Percentiles rank a stretch among this genome's conserved stretches.
These are phyloP conservation scores for Leishmania arabica DNA, from an alignment of 208 protist species.

Conservation along the genomic window DNA sequence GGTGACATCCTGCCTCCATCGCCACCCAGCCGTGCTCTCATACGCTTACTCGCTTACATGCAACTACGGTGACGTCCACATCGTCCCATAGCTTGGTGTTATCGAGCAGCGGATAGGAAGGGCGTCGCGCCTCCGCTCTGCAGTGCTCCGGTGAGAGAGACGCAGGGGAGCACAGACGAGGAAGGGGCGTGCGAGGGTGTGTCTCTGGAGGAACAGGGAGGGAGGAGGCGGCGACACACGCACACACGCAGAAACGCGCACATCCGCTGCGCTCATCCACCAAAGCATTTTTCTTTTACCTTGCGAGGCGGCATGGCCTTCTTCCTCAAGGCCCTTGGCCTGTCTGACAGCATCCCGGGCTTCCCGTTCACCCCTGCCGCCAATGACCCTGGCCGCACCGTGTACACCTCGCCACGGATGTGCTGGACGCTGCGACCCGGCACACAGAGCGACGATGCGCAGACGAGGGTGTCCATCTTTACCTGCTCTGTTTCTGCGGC, in stretches of 20 bases:
- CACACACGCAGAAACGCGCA: neutral
- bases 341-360: slow-evolving; percentile 62
- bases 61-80: neutral
- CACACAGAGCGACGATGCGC: slow-evolving; percentile 46
- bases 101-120: neutral
- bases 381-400: slow-evolving; percentile 17
- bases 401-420: slow-evolving; percentile 35
- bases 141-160: neutral
- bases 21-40: neutral
- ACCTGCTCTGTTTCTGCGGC: slow-evolving; percentile 27
- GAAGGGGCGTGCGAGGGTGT: neutral
- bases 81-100: neutral
- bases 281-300: neutral
- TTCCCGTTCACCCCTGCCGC: slow-evolving; percentile 66
- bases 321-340: slow-evolving; percentile 71
- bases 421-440: slow-evolving; percentile 56
- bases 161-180: neutral
- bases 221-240: neutral
- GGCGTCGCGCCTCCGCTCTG: neutral
- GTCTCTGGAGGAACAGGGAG: neutral
- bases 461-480: slow-evolving; percentile 63
- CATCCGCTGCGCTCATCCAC: neutral
- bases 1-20: neutral
- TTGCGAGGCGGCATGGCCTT: slow-evolving; percentile 53
- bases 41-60: neutral